Evolutionary conservation across 352 stramenopile species (phyloP), one percentile per base, ranked within the genome.

Genomic region (Phytophthora meadii): DNA sequence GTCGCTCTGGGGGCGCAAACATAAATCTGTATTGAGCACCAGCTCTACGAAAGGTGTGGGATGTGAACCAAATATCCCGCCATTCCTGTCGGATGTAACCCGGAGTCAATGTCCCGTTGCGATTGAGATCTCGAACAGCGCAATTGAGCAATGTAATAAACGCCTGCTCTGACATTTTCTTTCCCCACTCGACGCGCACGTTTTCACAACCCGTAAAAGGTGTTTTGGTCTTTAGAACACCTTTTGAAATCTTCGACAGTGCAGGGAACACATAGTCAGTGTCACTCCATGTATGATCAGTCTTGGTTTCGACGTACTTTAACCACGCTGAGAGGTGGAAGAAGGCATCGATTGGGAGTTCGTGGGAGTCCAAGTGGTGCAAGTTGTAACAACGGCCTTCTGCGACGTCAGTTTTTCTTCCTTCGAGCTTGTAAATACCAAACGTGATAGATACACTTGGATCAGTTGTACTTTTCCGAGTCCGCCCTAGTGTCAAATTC

Each of bases 11-110:
- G 3, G 40, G 8, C 14, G 58, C 49, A 60, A 66, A 54, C 58
- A 66, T 60, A 11, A 66, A 66, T n/a, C 49, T n/a, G 22, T 60
- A 59, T 19, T 66, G 58, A 17, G 30, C 48, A 24, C 58, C 58
- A 25, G 30, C 30, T 41, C 57, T n/a, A 1, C 57, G 48, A 47
- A 65, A 54, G 0, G 48, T 54, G 19, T 65, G 57, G 1, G 57
- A 65, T 4, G 39, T 59, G 15, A 65, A 59, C 32, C 55, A 49
- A 5, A 55, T 63, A 28, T 55, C 36, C 2, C 46, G 30, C 34
- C 32, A 62, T 17, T 54, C 37, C 5, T 56, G 55, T 2, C 30
- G 28, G 3, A 53, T 17, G 54, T 62, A 62, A 9, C 41, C 53
- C 32, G 27, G 28, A 6, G 9, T 28, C 1, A 17, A 37, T 4